Conservation (phyloP, 805 yeast genomes). For the Tetrapisispora nanseiensis region DNA sequence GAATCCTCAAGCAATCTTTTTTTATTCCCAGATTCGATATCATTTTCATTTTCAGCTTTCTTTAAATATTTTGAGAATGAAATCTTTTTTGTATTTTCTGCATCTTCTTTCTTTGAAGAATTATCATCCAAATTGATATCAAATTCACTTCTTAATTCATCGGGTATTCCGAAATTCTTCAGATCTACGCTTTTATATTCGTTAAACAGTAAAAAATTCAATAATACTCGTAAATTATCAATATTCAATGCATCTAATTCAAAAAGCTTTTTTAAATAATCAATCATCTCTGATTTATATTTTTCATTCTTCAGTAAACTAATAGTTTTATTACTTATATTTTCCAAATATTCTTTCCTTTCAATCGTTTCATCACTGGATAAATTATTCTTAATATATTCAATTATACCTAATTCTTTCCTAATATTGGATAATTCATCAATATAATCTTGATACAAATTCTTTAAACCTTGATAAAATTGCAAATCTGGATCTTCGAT, state of each 20-base stretch:
- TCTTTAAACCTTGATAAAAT: conserved; percentile 22
- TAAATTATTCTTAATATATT: conserved; percentile 17
- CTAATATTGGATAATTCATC: conserved; percentile 16
- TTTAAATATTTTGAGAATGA: conserved; percentile 28
- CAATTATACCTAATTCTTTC: conserved; percentile 7
- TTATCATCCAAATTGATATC: neutral
- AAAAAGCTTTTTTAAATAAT: neutral
- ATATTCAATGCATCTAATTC: neutral
- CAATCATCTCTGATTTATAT: neutral
- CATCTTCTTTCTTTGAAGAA: conserved; percentile 6
- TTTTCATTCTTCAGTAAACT: neutral
- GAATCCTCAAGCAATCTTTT: conserved; percentile 10
- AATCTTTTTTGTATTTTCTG: conserved; percentile 25
- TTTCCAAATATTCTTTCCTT: conserved; percentile 20
- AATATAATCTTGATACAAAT: conserved; percentile 26
- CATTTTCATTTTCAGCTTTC: conserved; percentile 17
- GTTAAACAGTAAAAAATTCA: neutral
- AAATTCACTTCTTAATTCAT: neutral
- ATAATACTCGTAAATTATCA: neutral
- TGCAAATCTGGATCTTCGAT: conserved; percentile 23
- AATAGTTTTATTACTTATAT: conserved; percentile 4
- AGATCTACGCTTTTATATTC: neutral
- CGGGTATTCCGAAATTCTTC: neutral
- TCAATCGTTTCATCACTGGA: conserved; percentile 19
- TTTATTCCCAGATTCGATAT: conserved; percentile 5